Evolutionary conservation across 2,329 filamentous ascomycete species (phyloP).

Genomic region (Penicillium palitans): DNA sequence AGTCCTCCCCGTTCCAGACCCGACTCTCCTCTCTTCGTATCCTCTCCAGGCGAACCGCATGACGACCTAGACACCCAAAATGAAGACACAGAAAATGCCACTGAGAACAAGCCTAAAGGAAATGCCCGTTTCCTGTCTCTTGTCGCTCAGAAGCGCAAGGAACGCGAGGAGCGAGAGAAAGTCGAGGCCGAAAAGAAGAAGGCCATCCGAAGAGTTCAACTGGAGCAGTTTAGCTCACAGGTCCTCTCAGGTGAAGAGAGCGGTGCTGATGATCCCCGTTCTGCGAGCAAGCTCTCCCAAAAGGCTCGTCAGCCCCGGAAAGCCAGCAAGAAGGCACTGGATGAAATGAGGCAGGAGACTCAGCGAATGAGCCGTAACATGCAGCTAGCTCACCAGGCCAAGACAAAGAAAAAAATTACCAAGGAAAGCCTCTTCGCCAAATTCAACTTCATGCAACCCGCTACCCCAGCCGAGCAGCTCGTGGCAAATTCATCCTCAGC

Average conservation of each 20-base stretch:
- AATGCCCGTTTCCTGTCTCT: constrained; percentile 69
- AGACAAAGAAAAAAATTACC: constrained; percentile 86
- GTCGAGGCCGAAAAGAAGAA: constrained; percentile 47
- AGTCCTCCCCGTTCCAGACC: constrained; percentile 31
- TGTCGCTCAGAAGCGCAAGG: constrained; percentile 70
- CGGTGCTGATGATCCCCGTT: constrained; percentile 62
- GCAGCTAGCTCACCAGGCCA: constrained; percentile 86
- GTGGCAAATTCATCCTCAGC: constrained; percentile 39
- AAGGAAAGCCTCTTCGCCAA: constrained; percentile 78
- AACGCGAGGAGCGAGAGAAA: constrained; percentile 67
- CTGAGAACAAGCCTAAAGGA: constrained; percentile 34
- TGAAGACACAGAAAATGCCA: constrained; percentile 28
- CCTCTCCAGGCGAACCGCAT: constrained; percentile 31
- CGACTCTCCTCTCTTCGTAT: constrained; percentile 49
- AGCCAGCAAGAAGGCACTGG: constrained; percentile 89
- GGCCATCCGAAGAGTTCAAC: constrained; percentile 34
- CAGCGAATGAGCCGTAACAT: constrained; percentile 87
- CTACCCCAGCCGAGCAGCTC: constrained; percentile 26
- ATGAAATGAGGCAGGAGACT: constrained; percentile 93
- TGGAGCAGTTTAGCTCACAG: constrained; percentile 39
- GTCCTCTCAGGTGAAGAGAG: constrained; percentile 54
- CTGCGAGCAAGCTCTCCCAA: constrained; percentile 68
- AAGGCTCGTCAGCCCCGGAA: constrained; percentile 69
- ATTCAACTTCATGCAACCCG: constrained; percentile 69
- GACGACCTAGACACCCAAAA: constrained; percentile 24